These are phyloP conservation scores for Spinacia oleracea DNA, from an alignment of 179 eudicot genomes.

Conservation along the genomic window DNA sequence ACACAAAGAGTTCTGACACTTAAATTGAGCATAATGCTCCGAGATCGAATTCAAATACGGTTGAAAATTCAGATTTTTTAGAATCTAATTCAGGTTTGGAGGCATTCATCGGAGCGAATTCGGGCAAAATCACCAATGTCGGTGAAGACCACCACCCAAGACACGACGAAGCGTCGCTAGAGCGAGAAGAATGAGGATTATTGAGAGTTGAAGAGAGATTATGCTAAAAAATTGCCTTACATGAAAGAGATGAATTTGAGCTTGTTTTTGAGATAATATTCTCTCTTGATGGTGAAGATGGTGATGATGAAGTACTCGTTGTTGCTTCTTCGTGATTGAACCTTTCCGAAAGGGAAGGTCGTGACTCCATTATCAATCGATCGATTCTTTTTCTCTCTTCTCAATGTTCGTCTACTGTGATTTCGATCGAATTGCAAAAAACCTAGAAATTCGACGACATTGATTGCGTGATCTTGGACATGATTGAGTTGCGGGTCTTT, in stretches of 20 bases:
- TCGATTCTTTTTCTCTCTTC: neutral
- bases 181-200: no score
- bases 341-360: conserved; percentile 48
- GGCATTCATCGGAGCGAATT: conserved; percentile 59
- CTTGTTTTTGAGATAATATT: conserved; percentile 25
- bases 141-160: no score
- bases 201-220: no score
- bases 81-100: conserved; percentile 47
- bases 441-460: conserved; percentile 21
- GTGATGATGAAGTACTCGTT: conserved; percentile 27
- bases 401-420: neutral
- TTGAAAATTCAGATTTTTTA: conserved; percentile 51
- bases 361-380: conserved; percentile 41
- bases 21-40: no score
- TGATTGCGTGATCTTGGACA: conserved; percentile 1
- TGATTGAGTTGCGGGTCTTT: neutral
- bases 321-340: conserved; percentile 30
- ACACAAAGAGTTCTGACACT: no score
- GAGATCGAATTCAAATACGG: no score
- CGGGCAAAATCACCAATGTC: conserved; percentile 56
- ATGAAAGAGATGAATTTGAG: no score
- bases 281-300: conserved; percentile 22
- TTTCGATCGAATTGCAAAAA: conserved; percentile 11
- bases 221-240: no score
- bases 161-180: no score